phyloP scores from a whole-genome alignment of 1,284 basidiomycete genomes.

The Ceratorhiza oryzae-sativae region DNA sequence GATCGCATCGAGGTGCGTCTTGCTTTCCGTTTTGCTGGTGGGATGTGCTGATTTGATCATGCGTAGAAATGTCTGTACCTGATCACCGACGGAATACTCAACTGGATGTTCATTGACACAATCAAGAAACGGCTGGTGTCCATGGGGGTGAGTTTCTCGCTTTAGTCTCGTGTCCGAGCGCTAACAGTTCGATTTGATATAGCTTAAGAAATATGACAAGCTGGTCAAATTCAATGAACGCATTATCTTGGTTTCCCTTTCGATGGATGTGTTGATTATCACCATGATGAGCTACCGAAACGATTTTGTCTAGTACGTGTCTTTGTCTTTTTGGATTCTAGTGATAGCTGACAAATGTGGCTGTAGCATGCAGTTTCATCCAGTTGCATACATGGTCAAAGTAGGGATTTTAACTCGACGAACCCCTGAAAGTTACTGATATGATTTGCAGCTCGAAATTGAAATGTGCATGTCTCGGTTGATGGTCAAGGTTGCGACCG shows the following conservation, averaged over 20 bases:
- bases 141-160: conserved; percentile 32
- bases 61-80: conserved; percentile 43
- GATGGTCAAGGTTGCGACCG: conserved; percentile 40
- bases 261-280: conserved; percentile 43
- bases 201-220: conserved; percentile 41
- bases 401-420: neutral
- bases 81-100: conserved; percentile 42
- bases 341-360: neutral
- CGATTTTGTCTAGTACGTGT: conserved; percentile 36
- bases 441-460: conserved; percentile 35
- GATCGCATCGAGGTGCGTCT: conserved; percentile 38
- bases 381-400: conserved; percentile 42
- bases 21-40: neutral
- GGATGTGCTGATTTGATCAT: neutral
- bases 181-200: neutral
- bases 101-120: conserved; percentile 41
- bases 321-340: neutral
- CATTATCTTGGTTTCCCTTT: conserved; percentile 42
- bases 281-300: conserved; percentile 43
- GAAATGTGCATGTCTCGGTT: conserved; percentile 41
- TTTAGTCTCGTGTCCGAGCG: neutral
- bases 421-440: neutral
- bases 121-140: conserved; percentile 42
- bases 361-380: conserved; percentile 39
- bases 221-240: conserved; percentile 42